These are phyloP conservation scores for Eremothecium coryli DNA, from an alignment of 1,139 yeast species.

Conservation along the genomic window DNA sequence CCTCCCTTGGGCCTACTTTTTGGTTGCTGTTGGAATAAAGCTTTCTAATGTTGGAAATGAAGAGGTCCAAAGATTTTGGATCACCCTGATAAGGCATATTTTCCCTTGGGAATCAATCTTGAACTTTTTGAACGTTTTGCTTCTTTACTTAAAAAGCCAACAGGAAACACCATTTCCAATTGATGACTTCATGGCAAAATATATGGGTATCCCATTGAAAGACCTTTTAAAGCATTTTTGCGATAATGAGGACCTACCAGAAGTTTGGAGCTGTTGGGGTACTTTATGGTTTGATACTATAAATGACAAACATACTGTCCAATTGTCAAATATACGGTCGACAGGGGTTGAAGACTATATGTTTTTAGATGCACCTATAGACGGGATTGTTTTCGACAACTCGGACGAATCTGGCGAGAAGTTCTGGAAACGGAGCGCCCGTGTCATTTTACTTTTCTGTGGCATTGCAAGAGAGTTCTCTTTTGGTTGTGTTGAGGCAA, in stretches of 20 bases:
- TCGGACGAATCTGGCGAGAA: constrained; percentile 32
- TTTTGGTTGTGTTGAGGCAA: constrained; percentile 17
- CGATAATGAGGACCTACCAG: constrained; percentile 54
- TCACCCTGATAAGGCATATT: constrained; percentile 40
- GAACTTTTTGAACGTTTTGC: constrained; percentile 47
- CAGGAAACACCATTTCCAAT: constrained; percentile 14
- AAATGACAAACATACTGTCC: constrained; percentile 33
- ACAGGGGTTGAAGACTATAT: constrained; percentile 54
- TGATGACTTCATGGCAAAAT: constrained; percentile 17
- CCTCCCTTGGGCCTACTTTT: constrained; percentile 61
- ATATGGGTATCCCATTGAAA: constrained; percentile 16
- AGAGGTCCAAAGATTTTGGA: constrained; percentile 35
- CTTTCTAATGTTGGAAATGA: constrained; percentile 30
- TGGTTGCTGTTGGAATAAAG: constrained; percentile 56
- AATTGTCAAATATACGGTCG: constrained; percentile 42
- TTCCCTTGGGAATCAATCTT: constrained; percentile 63
- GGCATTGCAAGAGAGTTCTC: constrained; percentile 21
- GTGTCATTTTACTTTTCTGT: constrained; percentile 26
- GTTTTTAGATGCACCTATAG: constrained; percentile 52
- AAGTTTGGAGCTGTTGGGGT: constrained; percentile 82
- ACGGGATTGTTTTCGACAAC: constrained; percentile 46
- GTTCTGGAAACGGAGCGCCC: constrained; percentile 29
- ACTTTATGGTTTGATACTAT: constrained; percentile 61
- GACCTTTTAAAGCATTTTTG: constrained; percentile 39
- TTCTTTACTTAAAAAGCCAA: constrained; percentile 20